A percentile compares a stretch with the other conserved stretches of the same genome.
Conservation (phyloP, 352 stramenopile species). For the Pelagophyceae sp. region DNA sequence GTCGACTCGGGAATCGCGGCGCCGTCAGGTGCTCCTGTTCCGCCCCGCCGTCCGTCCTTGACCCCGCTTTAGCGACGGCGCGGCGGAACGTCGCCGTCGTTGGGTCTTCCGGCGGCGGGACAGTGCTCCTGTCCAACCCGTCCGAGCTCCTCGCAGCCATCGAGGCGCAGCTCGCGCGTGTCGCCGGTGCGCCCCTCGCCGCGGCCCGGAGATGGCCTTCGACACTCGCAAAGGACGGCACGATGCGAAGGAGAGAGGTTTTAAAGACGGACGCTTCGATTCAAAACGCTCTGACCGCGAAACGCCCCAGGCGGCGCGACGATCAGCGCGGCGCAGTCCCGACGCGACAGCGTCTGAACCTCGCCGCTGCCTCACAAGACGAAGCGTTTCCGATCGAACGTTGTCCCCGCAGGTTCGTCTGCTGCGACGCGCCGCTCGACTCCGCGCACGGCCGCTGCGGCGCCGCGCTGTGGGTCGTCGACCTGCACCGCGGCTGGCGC, state of each 20-base stretch:
- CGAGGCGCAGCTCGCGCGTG: not conserved
- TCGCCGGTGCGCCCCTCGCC: not conserved
- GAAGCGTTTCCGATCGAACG: not conserved
- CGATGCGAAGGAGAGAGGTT: too few species aligned
- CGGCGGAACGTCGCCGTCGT: constrained; percentile 5
- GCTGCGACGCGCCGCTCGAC: constrained; percentile 11
- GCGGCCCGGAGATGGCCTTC: too few species aligned
- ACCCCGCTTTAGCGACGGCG: not conserved
- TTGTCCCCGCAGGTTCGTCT: not conserved
- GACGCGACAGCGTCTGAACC: too few species aligned
- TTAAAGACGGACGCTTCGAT: too few species aligned
- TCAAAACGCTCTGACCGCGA: too few species aligned
- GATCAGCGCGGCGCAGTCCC: not conserved
- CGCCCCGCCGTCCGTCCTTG: too few species aligned
- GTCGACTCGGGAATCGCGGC: too few species aligned
- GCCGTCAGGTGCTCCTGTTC: too few species aligned
- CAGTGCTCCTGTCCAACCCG: not conserved
- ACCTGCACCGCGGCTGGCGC: not conserved
- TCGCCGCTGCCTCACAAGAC: too few species aligned
- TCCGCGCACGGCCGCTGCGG: not conserved
- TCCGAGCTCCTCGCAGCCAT: not conserved
- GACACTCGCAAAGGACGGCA: too few species aligned
- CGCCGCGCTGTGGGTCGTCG: constrained; percentile 6
- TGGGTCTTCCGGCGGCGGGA: not conserved
- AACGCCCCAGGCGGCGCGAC: not conserved